These are phyloP conservation scores for Pythium coloratum DNA, from an alignment of 352 stramenopile species.

Conservation along the genomic window DNA sequence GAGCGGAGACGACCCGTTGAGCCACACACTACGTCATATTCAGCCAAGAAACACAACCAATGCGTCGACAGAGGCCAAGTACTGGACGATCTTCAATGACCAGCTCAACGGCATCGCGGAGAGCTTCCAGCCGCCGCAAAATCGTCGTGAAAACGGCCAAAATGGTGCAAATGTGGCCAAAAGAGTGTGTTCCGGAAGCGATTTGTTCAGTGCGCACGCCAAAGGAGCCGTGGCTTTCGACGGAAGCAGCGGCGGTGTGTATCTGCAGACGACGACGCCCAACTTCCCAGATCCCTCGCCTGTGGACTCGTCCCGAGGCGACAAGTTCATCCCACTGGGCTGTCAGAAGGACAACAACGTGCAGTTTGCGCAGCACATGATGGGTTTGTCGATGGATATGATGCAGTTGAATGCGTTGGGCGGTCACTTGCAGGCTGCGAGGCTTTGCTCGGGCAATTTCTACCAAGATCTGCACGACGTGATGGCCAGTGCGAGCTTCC, in stretches of 20 bases:
- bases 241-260: conserved; percentile 49
- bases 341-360: conserved; percentile 81
- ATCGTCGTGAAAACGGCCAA: not conserved
- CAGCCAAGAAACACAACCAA: not conserved
- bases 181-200: conserved; percentile 43
- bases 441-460: conserved; percentile 75
- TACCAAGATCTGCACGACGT: conserved; percentile 45
- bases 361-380: conserved; percentile 70
- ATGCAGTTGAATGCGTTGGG: conserved; percentile 43
- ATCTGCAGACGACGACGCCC: conserved; percentile 76
- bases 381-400: conserved; percentile 60
- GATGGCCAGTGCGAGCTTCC: conserved; percentile 41
- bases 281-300: conserved; percentile 68
- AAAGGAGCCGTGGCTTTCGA: conserved; percentile 70
- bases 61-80: conserved; percentile 18
- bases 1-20: conserved; percentile 69
- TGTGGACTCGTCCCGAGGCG: conserved; percentile 3
- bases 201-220: conserved; percentile 69
- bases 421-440: conserved; percentile 46
- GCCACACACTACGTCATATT: conserved; percentile 65
- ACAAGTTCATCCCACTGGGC: conserved; percentile 62
- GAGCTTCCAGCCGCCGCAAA: not conserved
- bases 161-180: not conserved
- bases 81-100: conserved; percentile 83
- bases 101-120: conserved; percentile 70